Percentiles rank a stretch among this genome's conserved stretches.
These are phyloP conservation scores for Penicillium sp. DNA, from an alignment of 2,329 filamentous ascomycete genomes.

Conservation along the genomic window DNA sequence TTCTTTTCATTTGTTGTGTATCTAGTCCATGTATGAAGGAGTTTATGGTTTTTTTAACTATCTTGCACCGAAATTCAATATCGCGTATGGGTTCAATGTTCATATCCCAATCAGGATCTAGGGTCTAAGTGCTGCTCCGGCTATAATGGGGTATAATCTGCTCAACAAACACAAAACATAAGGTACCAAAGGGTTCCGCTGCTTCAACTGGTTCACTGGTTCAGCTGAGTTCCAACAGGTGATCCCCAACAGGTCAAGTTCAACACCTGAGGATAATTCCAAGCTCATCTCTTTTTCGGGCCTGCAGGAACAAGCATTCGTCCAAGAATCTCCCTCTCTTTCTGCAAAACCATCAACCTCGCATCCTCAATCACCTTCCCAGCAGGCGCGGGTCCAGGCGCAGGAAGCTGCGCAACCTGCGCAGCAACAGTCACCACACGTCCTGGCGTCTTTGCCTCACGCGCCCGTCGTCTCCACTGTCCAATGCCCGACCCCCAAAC, in stretches of 20 bases:
- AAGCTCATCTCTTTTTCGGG: conserved; percentile 34
- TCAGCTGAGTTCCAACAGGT: too few relatives aligned
- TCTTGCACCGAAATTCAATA: too few relatives aligned
- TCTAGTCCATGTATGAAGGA: conserved; percentile 26
- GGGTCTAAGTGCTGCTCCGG: not conserved
- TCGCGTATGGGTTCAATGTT: too few relatives aligned
- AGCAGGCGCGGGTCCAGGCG: conserved; percentile 46
- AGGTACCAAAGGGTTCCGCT: not conserved
- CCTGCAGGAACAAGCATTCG: conserved; percentile 60
- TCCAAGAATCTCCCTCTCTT: conserved; percentile 69
- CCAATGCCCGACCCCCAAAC: conserved; percentile 66
- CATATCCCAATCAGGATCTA: not conserved
- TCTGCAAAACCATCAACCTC: conserved; percentile 66
- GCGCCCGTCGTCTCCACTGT: conserved; percentile 38
- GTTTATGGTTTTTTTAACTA: conserved; percentile 10
- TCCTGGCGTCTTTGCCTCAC: conserved; percentile 38
- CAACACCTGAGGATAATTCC: not conserved
- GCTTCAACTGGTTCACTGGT: too few relatives aligned
- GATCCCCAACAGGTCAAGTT: not conserved
- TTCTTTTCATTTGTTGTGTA: conserved; percentile 20
- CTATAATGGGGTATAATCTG: conserved; percentile 3
- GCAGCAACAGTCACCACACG: conserved; percentile 20
- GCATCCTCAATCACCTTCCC: conserved; percentile 65
- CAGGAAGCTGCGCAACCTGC: conserved; percentile 21
- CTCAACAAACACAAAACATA: not conserved